phyloP scores from a whole-genome alignment of 2,329 filamentous ascomycete species.

The Alternaria consortialis region DNA sequence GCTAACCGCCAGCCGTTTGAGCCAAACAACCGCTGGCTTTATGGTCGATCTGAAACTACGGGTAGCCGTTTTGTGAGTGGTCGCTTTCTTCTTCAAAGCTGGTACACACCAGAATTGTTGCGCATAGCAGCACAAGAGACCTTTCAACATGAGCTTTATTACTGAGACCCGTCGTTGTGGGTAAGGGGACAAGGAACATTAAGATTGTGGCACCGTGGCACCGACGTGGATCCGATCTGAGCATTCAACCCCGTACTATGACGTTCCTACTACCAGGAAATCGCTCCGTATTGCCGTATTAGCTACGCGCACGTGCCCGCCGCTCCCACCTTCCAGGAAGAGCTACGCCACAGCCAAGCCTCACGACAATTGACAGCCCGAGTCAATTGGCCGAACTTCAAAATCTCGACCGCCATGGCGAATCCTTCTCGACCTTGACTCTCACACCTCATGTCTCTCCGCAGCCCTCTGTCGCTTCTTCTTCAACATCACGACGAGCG shows the following conservation, averaged over 20 bases:
- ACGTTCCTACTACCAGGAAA: slow-evolving; percentile 14
- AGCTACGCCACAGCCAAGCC: slow-evolving; percentile 7
- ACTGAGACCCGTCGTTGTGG: slow-evolving; percentile 7
- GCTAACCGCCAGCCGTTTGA: slow-evolving; percentile 19
- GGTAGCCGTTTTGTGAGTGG: neutral
- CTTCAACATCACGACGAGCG: slow-evolving; percentile 35
- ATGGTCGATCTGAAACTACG: slow-evolving; percentile 2
- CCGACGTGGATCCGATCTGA: slow-evolving; percentile 16
- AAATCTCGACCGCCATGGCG: neutral
- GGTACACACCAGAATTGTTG: neutral
- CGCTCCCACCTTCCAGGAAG: neutral
- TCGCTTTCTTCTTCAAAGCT: neutral
- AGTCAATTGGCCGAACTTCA: neutral
- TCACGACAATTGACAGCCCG: neutral
- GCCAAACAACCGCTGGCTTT: slow-evolving; percentile 12
- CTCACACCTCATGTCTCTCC: neutral
- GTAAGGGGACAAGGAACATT: slow-evolving; percentile 12
- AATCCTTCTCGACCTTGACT: neutral
- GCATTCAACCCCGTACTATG: slow-evolving; percentile 16
- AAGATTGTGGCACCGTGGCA: slow-evolving; percentile 12
- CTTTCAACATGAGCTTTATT: neutral
- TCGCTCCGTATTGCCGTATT: slow-evolving; percentile 6
- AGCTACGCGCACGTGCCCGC: neutral
- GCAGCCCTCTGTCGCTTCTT: slow-evolving; percentile 39
- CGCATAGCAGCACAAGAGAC: neutral